phyloP scores from a whole-genome alignment of 177 flowering plant genomes.

The Tripterygium wilfordii region DNA sequence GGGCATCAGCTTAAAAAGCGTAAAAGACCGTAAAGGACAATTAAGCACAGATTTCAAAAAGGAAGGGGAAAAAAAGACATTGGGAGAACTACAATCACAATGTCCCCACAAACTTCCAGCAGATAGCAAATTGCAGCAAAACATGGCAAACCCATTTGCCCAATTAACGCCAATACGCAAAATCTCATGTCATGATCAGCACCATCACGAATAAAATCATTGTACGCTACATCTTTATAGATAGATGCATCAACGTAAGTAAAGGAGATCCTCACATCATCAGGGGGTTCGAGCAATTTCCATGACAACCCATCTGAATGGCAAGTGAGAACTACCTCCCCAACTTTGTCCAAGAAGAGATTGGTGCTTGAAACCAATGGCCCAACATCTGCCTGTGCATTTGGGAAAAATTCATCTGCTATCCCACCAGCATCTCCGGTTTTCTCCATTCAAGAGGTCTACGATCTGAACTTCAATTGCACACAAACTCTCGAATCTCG shows the following conservation, averaged over 20 bases:
- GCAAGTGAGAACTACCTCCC: slow-evolving; percentile 50
- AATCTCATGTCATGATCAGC: no score
- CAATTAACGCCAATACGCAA: no score
- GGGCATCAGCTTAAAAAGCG: no score
- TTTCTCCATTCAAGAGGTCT: slow-evolving; percentile 38
- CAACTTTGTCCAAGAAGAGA: slow-evolving; percentile 57
- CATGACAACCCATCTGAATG: slow-evolving; percentile 63
- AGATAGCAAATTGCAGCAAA: no score
- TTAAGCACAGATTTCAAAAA: no score
- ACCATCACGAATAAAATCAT: neutral
- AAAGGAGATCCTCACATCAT: slow-evolving; percentile 28
- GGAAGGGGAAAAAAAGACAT: no score
- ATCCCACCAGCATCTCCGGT: slow-evolving; percentile 10
- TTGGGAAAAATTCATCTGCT: slow-evolving; percentile 14
- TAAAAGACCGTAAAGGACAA: no score
- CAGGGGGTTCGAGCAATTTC: slow-evolving; percentile 32
- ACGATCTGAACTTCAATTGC: no score
- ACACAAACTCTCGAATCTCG: no score
- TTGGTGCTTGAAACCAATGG: slow-evolving; percentile 26
- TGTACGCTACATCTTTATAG: neutral
- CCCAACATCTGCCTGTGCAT: slow-evolving; percentile 13
- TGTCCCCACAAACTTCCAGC: no score
- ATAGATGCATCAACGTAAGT: neutral
- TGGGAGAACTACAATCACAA: no score
- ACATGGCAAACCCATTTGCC: no score